Conservation (phyloP, 768 basidiomycete species). For the Roridomyces roridus region DNA sequence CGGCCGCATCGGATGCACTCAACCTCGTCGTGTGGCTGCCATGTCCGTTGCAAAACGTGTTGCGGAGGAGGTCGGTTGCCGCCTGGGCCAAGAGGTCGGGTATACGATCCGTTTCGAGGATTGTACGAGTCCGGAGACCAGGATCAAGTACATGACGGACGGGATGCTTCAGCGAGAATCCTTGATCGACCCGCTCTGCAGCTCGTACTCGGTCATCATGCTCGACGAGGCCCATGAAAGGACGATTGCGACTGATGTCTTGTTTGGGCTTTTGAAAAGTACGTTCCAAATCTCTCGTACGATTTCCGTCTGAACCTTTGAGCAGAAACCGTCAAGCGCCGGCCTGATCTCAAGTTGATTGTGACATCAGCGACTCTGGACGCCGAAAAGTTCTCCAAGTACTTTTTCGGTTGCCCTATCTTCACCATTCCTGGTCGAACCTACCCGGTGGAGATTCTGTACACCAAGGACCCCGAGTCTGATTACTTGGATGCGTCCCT, state of each 20-base stretch:
- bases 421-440: slow-evolving; percentile 99
- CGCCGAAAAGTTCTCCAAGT: slow-evolving; percentile 98
- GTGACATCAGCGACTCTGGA: slow-evolving; percentile 99
- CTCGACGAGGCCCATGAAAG: slow-evolving; percentile 99
- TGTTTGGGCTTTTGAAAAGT: slow-evolving; percentile 96
- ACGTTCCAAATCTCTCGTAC: slow-evolving; percentile 34
- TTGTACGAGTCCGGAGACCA: slow-evolving; percentile 97
- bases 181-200: slow-evolving; percentile 93
- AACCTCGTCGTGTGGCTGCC: slow-evolving; percentile 98
- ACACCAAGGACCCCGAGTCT: slow-evolving; percentile 97
- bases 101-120: slow-evolving; percentile 99
- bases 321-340: slow-evolving; percentile 92
- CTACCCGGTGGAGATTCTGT: slow-evolving; percentile 98
- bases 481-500: slow-evolving; percentile 98
- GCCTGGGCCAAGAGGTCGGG: slow-evolving; percentile 96
- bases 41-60: slow-evolving; percentile 99
- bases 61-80: slow-evolving; percentile 96
- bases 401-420: slow-evolving; percentile 98
- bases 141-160: slow-evolving; percentile 99
- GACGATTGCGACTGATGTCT: slow-evolving; percentile 97
- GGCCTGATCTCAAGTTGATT: slow-evolving; percentile 96
- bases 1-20: slow-evolving; percentile 95
- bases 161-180: slow-evolving; percentile 99
- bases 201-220: slow-evolving; percentile 94
- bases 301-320: no score